Evolutionary conservation across 768 basidiomycete genomes (phyloP).

Genomic region (Chiua virens): DNA sequence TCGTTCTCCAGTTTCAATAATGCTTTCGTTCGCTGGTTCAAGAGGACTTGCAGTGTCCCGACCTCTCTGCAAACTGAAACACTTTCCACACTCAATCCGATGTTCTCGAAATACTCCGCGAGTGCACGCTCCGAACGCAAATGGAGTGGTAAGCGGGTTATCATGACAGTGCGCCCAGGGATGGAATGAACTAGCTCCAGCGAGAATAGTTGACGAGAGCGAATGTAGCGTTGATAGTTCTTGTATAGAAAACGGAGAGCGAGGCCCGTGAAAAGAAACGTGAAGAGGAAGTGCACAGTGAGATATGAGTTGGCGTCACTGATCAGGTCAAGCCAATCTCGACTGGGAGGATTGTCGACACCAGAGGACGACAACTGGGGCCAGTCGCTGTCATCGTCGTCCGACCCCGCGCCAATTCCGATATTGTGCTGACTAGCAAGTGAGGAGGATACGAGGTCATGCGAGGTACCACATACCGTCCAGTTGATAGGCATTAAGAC

Average conservation of each 20-base stretch:
- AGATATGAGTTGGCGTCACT: constrained; percentile 89
- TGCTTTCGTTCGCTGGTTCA: constrained; percentile 81
- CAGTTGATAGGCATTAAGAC: constrained; percentile 97
- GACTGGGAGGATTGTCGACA: constrained; percentile 34
- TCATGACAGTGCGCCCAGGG: constrained; percentile 88
- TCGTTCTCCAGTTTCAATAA: constrained; percentile 76
- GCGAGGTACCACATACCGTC: constrained; percentile 54
- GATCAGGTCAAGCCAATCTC: constrained; percentile 85
- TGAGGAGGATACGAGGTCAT: constrained; percentile 2
- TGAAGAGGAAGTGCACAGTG: constrained; percentile 87
- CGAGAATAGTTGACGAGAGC: constrained; percentile 89
- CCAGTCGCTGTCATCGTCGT: constrained; percentile 46
- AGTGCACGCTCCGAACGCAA: constrained; percentile 82
- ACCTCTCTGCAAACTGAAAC: constrained; percentile 88
- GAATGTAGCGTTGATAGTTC: constrained; percentile 87
- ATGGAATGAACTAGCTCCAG: constrained; percentile 94
- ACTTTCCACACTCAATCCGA: constrained; percentile 87
- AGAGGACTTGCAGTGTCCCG: constrained; percentile 62
- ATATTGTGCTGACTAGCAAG: constrained; percentile 59
- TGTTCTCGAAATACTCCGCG: constrained; percentile 91
- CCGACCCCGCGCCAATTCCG: constrained; percentile 56
- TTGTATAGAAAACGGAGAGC: constrained; percentile 84
- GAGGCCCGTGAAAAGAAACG: constrained; percentile 89
- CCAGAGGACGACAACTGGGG: constrained; percentile 32
- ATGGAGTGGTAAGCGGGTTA: constrained; percentile 81